Conservation (phyloP, 2,329 filamentous ascomycete genomes). For the Trichoderma endophyticum region DNA sequence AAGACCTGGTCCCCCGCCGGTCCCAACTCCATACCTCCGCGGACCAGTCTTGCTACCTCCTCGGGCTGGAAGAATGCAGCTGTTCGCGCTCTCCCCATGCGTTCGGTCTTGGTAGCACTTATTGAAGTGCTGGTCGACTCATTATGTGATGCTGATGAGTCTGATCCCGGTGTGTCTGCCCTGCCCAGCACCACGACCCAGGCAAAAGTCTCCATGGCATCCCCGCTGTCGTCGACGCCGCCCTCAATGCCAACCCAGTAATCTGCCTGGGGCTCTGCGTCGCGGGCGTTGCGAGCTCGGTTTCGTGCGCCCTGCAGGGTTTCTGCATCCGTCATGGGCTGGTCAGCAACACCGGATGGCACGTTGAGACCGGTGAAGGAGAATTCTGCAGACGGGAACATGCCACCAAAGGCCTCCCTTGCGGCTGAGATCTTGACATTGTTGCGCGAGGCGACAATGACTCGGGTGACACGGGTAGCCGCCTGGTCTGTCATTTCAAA, state of each 20-base stretch:
- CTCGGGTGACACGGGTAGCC: background rate
- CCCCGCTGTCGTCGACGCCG: constrained; percentile 33
- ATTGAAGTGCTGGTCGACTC: background rate
- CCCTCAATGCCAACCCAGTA: constrained; percentile 44
- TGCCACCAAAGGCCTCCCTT: constrained; percentile 33
- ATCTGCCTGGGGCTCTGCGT: constrained; percentile 31
- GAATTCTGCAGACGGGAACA: constrained; percentile 32
- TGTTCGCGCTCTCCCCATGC: constrained; percentile 37
- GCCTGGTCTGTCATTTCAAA: background rate
- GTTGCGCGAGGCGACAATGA: constrained; percentile 40
- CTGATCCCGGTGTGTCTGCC: background rate
- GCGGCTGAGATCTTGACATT: constrained; percentile 40
- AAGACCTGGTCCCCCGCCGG: constrained; percentile 40
- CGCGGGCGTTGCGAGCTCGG: constrained; percentile 34
- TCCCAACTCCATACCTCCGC: constrained; percentile 39
- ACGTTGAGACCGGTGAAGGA: constrained; percentile 32
- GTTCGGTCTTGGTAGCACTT: constrained; percentile 19
- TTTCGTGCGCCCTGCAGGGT: constrained; percentile 40
- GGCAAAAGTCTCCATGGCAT: constrained; percentile 37
- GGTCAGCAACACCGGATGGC: constrained; percentile 38
- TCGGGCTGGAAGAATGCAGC: constrained; percentile 37
- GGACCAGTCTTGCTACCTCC: constrained; percentile 35
- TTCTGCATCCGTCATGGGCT: constrained; percentile 38
- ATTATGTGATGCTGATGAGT: background rate
- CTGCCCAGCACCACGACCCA: constrained; percentile 37